Conservation (phyloP, 495 filamentous ascomycete genomes). For the Bryoglossum gracile region DNA sequence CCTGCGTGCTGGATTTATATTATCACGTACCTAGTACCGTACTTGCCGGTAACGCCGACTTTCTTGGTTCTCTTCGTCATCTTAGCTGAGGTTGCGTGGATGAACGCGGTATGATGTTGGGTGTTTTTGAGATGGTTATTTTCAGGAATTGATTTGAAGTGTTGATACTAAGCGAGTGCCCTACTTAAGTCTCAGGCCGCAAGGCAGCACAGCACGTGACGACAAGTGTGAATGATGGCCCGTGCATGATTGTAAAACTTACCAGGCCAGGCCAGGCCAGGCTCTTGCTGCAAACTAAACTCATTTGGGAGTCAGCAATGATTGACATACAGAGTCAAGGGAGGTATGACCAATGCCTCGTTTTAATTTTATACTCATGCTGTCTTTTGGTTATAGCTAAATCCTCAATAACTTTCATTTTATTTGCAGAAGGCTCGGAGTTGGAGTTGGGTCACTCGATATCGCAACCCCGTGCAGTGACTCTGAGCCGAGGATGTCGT, state of each 20-base stretch:
- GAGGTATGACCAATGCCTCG: no score
- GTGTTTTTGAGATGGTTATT: slow-evolving; percentile 10
- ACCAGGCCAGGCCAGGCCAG: no score
- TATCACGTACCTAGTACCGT: slow-evolving; percentile 48
- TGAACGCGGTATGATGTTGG: slow-evolving; percentile 23
- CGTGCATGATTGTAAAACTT: no score
- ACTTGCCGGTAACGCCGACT: slow-evolving; percentile 73
- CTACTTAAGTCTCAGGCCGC: slow-evolving; percentile 1
- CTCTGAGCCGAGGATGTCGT: no score
- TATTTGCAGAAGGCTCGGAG: no score
- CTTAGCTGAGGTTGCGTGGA: slow-evolving; percentile 42
- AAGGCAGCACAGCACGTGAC: background rate
- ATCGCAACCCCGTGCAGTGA: no score
- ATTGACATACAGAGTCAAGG: no score
- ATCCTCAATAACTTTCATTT: background rate
- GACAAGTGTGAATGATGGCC: background rate
- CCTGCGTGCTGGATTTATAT: background rate
- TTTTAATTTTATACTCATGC: background rate
- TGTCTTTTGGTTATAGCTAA: background rate
- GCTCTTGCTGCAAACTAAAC: no score
- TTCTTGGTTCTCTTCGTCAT: slow-evolving; percentile 99
- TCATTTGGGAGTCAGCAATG: no score
- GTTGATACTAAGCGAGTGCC: slow-evolving; percentile 7
- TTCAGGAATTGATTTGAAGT: no score
- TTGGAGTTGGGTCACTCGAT: no score